A percentile compares a stretch with the other conserved stretches of the same genome.
Conservation (phyloP, 164 flowering plant genomes). For the Sedum album region DNA sequence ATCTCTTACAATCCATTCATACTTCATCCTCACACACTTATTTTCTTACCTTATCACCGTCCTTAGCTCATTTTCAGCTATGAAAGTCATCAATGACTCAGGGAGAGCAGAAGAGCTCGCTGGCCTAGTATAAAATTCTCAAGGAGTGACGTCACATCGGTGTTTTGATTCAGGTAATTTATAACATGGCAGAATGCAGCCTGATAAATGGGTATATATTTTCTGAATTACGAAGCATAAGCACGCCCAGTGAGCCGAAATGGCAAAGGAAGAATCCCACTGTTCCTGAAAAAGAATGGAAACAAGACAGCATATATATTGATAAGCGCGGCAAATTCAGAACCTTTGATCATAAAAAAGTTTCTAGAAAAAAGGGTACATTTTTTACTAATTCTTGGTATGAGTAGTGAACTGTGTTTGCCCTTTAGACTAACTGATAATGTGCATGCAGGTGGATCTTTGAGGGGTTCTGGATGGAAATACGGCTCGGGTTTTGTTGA, state of each 20-base stretch:
- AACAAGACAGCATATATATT: constrained; percentile 38
- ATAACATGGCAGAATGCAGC: constrained; percentile 16
- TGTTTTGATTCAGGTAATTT: constrained; percentile 33
- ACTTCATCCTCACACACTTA: not conserved
- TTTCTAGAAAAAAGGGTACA: constrained; percentile 62
- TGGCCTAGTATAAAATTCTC: not conserved
- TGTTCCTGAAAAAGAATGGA: constrained; percentile 25
- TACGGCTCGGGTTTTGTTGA: constrained; percentile 91
- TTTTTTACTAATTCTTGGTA: not conserved
- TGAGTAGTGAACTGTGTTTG: not conserved
- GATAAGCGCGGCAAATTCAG: constrained; percentile 54
- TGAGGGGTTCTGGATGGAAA: constrained; percentile 86
- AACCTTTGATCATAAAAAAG: constrained; percentile 46
- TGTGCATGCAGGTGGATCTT: constrained; percentile 46
- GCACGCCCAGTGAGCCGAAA: constrained; percentile 18
- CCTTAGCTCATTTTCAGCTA: not conserved
- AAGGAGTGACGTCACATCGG: not conserved
- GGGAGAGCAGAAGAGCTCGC: not conserved
- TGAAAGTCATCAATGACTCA: not conserved
- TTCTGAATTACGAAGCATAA: constrained; percentile 22
- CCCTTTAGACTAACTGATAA: too few relatives aligned
- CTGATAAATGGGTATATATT: constrained; percentile 14
- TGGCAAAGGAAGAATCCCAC: constrained; percentile 17
- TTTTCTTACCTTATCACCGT: not conserved
- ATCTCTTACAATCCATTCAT: not conserved